Conservation (phyloP, 2,329 filamentous ascomycete species). For the Cladophialophora exuberans region DNA sequence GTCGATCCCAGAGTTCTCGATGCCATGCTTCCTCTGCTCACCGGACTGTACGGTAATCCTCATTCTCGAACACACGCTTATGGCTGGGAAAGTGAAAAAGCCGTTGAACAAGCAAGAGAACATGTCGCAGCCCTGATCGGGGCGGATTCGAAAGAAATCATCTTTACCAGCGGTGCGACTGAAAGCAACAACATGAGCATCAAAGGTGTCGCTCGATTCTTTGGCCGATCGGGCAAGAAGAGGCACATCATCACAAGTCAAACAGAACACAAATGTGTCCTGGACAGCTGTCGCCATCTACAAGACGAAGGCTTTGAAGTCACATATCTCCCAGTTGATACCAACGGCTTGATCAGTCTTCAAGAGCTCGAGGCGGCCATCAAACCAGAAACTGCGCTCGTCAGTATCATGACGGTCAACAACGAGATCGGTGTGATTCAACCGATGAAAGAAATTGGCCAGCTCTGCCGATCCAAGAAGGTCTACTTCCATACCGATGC, state of each 20-base stretch:
- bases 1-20: conserved; percentile 93
- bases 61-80: conserved; percentile 98
- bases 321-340: conserved; percentile 92
- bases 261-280: conserved; percentile 98
- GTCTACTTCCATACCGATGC: conserved; percentile 98
- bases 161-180: conserved; percentile 96
- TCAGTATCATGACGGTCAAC: conserved; percentile 99
- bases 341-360: conserved; percentile 82
- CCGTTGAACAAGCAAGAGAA: conserved; percentile 81
- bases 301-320: conserved; percentile 96
- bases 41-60: conserved; percentile 92
- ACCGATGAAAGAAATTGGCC: conserved; percentile 89
- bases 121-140: conserved; percentile 87
- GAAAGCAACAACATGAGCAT: conserved; percentile 99
- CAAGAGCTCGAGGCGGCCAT: conserved; percentile 85
- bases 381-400: conserved; percentile 83
- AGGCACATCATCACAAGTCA: conserved; percentile 97
- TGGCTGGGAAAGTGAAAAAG: conserved; percentile 97
- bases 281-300: conserved; percentile 94
- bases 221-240: conserved; percentile 91
- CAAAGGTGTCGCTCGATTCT: conserved; percentile 96
- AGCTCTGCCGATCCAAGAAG: conserved; percentile 86
- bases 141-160: conserved; percentile 95
- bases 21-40: conserved; percentile 93
- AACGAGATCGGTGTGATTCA: conserved; percentile 99